Conservation (phyloP, 2,329 filamentous ascomycete species). For the Sordariomycetes sp. region DNA sequence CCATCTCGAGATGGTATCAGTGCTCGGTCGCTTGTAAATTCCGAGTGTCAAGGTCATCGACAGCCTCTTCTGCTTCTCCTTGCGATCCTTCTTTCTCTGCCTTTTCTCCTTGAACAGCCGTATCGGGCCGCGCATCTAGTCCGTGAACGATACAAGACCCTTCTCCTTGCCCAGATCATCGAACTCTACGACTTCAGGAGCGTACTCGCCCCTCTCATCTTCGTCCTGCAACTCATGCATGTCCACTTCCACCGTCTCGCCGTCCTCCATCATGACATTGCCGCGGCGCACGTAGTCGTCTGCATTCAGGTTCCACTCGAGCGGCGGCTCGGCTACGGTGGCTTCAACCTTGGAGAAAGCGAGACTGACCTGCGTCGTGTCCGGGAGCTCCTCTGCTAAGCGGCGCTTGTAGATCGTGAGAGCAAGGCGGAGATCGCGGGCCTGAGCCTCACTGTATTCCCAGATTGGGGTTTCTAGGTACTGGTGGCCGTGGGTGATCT, state of each 20-base stretch:
- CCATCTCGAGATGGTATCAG: no score
- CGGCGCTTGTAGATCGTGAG: constrained; percentile 46
- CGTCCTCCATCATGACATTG: constrained; percentile 41
- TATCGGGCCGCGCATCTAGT: constrained; percentile 12
- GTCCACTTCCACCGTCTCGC: constrained; percentile 37
- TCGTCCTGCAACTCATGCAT: constrained; percentile 42
- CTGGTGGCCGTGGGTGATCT: constrained; percentile 42
- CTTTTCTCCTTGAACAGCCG: neutral
- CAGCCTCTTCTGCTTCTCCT: neutral
- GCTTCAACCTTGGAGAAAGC: constrained; percentile 32
- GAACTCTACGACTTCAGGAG: constrained; percentile 42
- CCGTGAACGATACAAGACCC: constrained; percentile 40
- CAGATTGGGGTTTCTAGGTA: constrained; percentile 37
- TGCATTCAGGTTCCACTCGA: constrained; percentile 48
- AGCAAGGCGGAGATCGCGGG: constrained; percentile 30
- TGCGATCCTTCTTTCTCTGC: neutral
- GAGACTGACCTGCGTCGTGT: constrained; percentile 25
- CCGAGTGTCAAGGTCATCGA: no score
- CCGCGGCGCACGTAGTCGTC: constrained; percentile 36
- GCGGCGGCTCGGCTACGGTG: constrained; percentile 21
- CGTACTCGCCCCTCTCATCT: constrained; percentile 44
- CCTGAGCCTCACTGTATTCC: constrained; percentile 21
- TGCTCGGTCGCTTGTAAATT: no score
- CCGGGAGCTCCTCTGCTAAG: constrained; percentile 31
- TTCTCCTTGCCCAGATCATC: constrained; percentile 42